A percentile compares a stretch with the other conserved stretches of the same genome.
phyloP scores from a whole-genome alignment of 495 filamentous ascomycete genomes.

The Acidiella bohemica region DNA sequence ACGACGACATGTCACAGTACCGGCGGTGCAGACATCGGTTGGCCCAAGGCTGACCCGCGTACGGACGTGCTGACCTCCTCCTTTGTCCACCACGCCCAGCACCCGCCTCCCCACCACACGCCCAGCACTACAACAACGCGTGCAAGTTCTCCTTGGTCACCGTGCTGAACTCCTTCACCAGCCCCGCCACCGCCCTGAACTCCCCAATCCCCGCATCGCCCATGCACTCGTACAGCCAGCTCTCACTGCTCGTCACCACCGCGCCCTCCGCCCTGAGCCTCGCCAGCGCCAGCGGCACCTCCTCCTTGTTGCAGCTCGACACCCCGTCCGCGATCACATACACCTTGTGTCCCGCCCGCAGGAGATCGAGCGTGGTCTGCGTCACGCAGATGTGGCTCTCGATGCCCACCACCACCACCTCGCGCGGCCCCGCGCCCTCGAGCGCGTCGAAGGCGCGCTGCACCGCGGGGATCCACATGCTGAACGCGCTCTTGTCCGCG shows the following conservation, averaged over 20 bases:
- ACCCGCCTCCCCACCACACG: too few species aligned
- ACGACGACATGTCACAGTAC: too few species aligned
- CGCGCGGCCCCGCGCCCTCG: constrained; percentile 15
- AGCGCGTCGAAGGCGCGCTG: constrained; percentile 19
- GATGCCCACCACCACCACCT: constrained; percentile 67
- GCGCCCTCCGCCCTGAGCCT: constrained; percentile 64
- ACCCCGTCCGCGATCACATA: constrained; percentile 89
- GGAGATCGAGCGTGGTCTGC: constrained; percentile 75
- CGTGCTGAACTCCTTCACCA: constrained; percentile 58
- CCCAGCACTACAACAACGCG: too few species aligned
- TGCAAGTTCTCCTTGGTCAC: constrained; percentile 20
- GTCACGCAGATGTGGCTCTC: constrained; percentile 91
- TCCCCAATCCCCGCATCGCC: constrained; percentile 65
- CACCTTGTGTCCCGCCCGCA: constrained; percentile 60
- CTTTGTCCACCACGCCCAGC: too few species aligned
- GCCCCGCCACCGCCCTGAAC: constrained; percentile 52
- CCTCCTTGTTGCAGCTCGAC: constrained; percentile 67
- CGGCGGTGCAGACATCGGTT: too few species aligned
- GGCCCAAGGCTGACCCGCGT: too few species aligned
- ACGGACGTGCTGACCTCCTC: too few species aligned
- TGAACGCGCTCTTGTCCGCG: constrained; percentile 79
- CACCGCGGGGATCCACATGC: constrained; percentile 48
- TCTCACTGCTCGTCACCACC: constrained; percentile 76
- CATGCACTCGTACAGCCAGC: constrained; percentile 83
- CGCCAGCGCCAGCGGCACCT: constrained; percentile 65